Conservation (phyloP, 1,139 yeast species). For the Lodderomyces jiufengensis region DNA sequence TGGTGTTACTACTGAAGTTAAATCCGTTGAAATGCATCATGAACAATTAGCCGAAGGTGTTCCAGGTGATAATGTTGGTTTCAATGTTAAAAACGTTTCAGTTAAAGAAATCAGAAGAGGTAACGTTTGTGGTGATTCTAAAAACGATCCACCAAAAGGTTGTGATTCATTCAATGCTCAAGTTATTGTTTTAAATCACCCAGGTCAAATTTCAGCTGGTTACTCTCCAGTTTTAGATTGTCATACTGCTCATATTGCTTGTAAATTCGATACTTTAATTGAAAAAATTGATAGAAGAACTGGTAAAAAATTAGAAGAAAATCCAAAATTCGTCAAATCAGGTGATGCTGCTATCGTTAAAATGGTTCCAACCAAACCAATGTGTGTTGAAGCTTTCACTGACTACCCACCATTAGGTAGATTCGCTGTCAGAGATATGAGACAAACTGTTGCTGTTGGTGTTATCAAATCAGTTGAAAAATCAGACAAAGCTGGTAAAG, state of each 20-base stretch:
- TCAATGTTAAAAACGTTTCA: constrained; percentile 93
- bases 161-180: constrained; percentile 84
- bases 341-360: constrained; percentile 94
- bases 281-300: constrained; percentile 94
- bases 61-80: constrained; percentile 95
- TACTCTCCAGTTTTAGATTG: constrained; percentile 93
- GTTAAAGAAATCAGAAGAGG: constrained; percentile 94
- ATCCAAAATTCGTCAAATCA: constrained; percentile 84
- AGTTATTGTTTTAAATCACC: constrained; percentile 88
- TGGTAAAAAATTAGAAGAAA: constrained; percentile 81
- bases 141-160: constrained; percentile 90
- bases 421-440: constrained; percentile 99
- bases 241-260: constrained; percentile 95
- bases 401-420: constrained; percentile 99
- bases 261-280: constrained; percentile 79
- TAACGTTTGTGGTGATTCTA: constrained; percentile 94
- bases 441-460: constrained; percentile 99
- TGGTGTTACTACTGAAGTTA: constrained; percentile 90
- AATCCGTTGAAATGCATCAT: constrained; percentile 94
- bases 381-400: constrained; percentile 96
- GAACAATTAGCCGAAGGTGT: constrained; percentile 80
- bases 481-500: constrained; percentile 95
- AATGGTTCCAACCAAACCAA: constrained; percentile 92
- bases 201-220: constrained; percentile 91
- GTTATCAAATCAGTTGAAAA: constrained; percentile 98